Conservation (phyloP, 441 rosid genomes). For the Pelargonium citronellum region DNA sequence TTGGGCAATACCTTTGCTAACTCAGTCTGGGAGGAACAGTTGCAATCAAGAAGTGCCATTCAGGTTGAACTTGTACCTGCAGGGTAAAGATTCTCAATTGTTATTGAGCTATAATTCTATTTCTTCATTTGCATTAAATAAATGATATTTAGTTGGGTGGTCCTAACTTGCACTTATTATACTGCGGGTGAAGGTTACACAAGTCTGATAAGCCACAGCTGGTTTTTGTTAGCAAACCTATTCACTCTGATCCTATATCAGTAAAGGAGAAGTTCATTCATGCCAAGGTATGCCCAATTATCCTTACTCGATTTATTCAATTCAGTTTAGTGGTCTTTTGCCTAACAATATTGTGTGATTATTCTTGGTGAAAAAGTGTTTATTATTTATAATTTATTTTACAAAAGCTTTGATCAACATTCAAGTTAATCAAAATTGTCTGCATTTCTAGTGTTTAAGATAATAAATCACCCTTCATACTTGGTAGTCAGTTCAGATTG, state of each 20-base stretch:
- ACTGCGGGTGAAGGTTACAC: constrained; percentile 41
- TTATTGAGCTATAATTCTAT: constrained; percentile 15
- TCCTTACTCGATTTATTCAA: constrained; percentile 4
- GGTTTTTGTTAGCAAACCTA: constrained; percentile 59
- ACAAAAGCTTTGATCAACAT: too few species aligned
- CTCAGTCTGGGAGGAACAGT: constrained; percentile 94
- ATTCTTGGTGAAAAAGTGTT: background rate
- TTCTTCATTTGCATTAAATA: constrained; percentile 14
- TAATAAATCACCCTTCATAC: too few species aligned
- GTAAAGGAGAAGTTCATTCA: constrained; percentile 97
- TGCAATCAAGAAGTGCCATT: constrained; percentile 75
- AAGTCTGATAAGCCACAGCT: constrained; percentile 61
- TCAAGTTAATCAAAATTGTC: too few species aligned
- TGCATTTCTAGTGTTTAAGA: too few species aligned
- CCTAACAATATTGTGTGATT: too few species aligned
- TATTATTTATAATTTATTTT: too few species aligned
- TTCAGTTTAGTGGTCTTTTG: background rate
- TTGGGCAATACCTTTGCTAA: constrained; percentile 88
- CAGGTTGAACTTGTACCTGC: constrained; percentile 60
- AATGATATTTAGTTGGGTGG: constrained; percentile 14
- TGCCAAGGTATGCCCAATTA: constrained; percentile 57
- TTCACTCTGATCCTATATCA: constrained; percentile 69
- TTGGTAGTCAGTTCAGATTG: too few species aligned
- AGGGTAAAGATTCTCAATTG: constrained; percentile 43
- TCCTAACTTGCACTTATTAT: constrained; percentile 22